These are phyloP conservation scores for Penicillium longicatenatum DNA, from an alignment of 495 filamentous ascomycete species.

Conservation along the genomic window DNA sequence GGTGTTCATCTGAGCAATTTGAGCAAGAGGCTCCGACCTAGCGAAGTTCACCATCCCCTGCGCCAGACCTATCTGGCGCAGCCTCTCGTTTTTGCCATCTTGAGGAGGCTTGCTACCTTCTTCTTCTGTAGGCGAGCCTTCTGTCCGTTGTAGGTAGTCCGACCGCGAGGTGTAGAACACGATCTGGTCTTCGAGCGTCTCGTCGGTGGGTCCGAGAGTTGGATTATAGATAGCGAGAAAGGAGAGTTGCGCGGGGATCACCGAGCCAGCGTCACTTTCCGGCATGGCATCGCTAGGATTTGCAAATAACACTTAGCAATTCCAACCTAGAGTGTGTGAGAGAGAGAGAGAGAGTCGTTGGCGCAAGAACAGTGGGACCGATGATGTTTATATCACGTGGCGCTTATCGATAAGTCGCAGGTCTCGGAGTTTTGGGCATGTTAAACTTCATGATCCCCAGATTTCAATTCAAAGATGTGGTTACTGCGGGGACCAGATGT, in stretches of 20 bases:
- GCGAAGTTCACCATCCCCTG: slow-evolving; percentile 97
- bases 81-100: slow-evolving; percentile 73
- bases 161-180: slow-evolving; percentile 76
- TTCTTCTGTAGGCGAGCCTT: slow-evolving; percentile 42
- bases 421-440: slow-evolving; percentile 6
- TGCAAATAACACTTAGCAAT: slow-evolving; percentile 5
- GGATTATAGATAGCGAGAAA: slow-evolving; percentile 96
- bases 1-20: not conserved
- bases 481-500: slow-evolving; percentile 19
- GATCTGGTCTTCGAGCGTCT: slow-evolving; percentile 85
- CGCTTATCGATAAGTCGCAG: slow-evolving; percentile 30
- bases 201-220: slow-evolving; percentile 80
- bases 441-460: slow-evolving; percentile 1
- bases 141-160: slow-evolving; percentile 31
- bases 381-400: slow-evolving; percentile 49
- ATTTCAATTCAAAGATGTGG: slow-evolving; percentile 24
- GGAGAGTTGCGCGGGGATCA: slow-evolving; percentile 79
- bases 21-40: slow-evolving; percentile 47
- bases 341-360: slow-evolving; percentile 1
- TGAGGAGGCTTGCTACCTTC: slow-evolving; percentile 61
- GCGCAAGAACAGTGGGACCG: slow-evolving; percentile 11
- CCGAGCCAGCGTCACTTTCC: slow-evolving; percentile 38
- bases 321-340: no score
- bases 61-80: slow-evolving; percentile 93
- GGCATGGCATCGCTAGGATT: slow-evolving; percentile 40